Evolutionary conservation across 2,329 filamentous ascomycete species (phyloP), one percentile per base, ranked within the genome.

Genomic region (Neoscytalidium dimidiatum): DNA sequence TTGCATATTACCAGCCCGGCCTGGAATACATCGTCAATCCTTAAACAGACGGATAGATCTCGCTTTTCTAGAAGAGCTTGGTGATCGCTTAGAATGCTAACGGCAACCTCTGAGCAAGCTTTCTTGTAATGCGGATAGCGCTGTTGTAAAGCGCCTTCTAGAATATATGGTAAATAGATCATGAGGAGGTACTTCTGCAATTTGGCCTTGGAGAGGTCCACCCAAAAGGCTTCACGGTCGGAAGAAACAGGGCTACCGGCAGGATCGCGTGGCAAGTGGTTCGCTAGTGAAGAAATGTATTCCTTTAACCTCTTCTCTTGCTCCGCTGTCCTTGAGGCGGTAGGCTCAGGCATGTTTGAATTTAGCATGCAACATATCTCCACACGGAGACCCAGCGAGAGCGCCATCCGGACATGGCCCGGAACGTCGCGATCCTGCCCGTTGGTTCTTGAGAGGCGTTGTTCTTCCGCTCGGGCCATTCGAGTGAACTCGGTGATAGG

Each of bases 321-420:
- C n/a, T 60, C 56, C 2, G 56, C 38, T 19, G 56, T 60, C 28
- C 38, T 29, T 11, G 31, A 41, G 6, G 26, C 41, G 8, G 56
- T 60, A 7, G 26, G 11, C 17, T 60, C 56, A 14, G 56, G 56
- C 1, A 33, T 11, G 11, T 46, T 46, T 4, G 56, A 60, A 8
- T 60, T 60, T 26, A 60, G 56, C 56, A 60, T 60, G 26, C 56
- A 60, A 19, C 56, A 60, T 14, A 60, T 60, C 41, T 60, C 56
- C n/a, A 23, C 56, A 17, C 56, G 44, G 9, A 60, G 23, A n/a
- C 56, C 56, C n/a, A 60, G 19, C 6, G 56, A 46, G 11, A 29
- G 26, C 9, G 38, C 56, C 56, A 60, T 60, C 8, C 33, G 38
- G 3, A 4, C 28, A 14, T 31, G 8, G 4, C 14, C 9, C 4